phyloP scores from a whole-genome alignment of 345 rosid species.

The Sisymbrium altissimum region DNA sequence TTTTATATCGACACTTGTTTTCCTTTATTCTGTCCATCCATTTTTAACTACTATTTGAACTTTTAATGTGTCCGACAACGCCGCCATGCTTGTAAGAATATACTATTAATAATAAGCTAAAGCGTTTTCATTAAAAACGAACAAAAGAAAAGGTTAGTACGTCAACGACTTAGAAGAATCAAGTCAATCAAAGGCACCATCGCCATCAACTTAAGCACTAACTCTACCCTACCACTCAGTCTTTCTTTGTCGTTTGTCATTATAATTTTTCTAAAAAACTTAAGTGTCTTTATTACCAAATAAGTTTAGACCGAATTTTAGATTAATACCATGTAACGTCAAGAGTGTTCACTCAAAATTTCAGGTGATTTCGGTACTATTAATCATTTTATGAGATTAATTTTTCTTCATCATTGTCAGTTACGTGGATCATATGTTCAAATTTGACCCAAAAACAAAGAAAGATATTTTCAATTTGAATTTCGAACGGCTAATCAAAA shows the following conservation, averaged over 20 bases:
- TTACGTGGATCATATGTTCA: too few relatives aligned
- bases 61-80: slow-evolving; percentile 24
- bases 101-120: not conserved
- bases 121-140: not conserved
- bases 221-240: slow-evolving; percentile 36
- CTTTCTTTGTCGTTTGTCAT: slow-evolving; percentile 17
- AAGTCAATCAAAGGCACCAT: slow-evolving; percentile 37
- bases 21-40: not conserved
- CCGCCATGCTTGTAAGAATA: slow-evolving; percentile 26
- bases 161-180: slow-evolving; percentile 22
- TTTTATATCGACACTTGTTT: slow-evolving; percentile 11
- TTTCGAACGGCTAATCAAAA: too few relatives aligned
- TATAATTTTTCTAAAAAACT: not conserved
- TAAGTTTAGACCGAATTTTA: slow-evolving; percentile 1
- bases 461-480: too few relatives aligned
- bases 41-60: not conserved
- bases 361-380: not conserved
- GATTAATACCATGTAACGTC: not conserved
- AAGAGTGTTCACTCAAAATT: not conserved
- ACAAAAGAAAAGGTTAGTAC: not conserved
- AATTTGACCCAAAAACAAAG: too few relatives aligned
- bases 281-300: not conserved
- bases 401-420: too few relatives aligned
- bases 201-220: slow-evolving; percentile 37
- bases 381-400: not conserved